Base-by-base conservation (phyloP, 495 filamentous ascomycete genomes). In the Tirmania nivea region DNA sequence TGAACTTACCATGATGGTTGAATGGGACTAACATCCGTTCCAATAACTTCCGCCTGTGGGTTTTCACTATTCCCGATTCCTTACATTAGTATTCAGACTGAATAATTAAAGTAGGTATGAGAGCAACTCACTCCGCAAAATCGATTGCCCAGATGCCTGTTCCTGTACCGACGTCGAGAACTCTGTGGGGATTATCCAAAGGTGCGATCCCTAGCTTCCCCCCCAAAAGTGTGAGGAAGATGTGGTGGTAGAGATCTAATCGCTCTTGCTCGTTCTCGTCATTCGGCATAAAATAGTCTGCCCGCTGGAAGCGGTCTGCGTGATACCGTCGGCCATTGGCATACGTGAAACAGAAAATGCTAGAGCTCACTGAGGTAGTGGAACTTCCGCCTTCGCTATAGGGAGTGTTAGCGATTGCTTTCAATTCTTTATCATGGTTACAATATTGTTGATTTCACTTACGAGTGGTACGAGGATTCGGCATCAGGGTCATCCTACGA, bases 241-340 rank as follows among this genome's bases (percentile, higher is more conserved):
- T 75, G 56, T 79, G 76, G 59, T 85, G 78, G 25, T 78, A 65
- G 51, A 86, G 73, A 57, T 77, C 75, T 55, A 83, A 69, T 34
- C 84, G 78, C 16, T 75, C 80, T 60, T 84, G 78, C 61, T 89
- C 84, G 37, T 73, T 66, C 54, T 82, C 75, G 59, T 88, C 83
- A 65, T 80, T 79, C 34, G 84, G 84, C 77, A 86, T 81, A 64
- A 73, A 81, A 66, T 86, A 87, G 52, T 69, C 69, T 19, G 65
- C 62, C 9, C 79, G 79, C 9, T 79, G 79, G 39, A 45, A 45
- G 39, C 39, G 39, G 34, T 74, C 70, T 48, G 72, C 69, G 62
- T 74, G 78, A 65, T 89, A 89, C 55, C 74, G 71, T 19, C 82
- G 77, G 42, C 71, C 77, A 66, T 86, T 74, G 57, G 85, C 80